A percentile compares a stretch with the other conserved stretches of the same genome.
Evolutionary conservation across 495 filamentous ascomycete species (phyloP).

Genomic region (Podospora didyma): DNA sequence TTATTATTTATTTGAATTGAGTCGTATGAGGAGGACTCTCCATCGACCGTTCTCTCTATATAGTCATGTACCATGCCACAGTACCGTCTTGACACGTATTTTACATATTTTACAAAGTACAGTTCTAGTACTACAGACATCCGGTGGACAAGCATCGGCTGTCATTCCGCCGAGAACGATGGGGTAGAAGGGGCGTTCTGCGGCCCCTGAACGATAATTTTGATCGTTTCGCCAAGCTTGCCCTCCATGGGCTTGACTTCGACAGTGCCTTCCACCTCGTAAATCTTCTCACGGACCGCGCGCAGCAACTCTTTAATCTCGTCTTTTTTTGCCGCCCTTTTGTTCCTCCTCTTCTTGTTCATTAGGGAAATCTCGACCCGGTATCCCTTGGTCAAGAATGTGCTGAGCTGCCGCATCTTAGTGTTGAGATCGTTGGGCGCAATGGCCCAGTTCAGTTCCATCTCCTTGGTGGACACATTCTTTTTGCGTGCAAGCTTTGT

Average conservation of each 20-base stretch:
- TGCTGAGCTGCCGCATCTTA: slow-evolving; percentile 53
- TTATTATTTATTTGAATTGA: no score
- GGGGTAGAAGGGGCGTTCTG: slow-evolving; percentile 8
- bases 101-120: no score
- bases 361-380: slow-evolving; percentile 60
- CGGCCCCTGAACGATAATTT: slow-evolving; percentile 35
- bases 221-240: slow-evolving; percentile 21
- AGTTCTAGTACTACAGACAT: no score
- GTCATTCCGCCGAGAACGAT: no score
- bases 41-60: no score
- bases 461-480: slow-evolving; percentile 50
- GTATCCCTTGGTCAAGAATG: slow-evolving; percentile 60
- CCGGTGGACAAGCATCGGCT: no score
- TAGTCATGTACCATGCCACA: no score
- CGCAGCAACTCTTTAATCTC: slow-evolving; percentile 32
- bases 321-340: slow-evolving; percentile 27
- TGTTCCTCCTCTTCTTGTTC: slow-evolving; percentile 30
- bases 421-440: slow-evolving; percentile 61
- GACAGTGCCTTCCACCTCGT: slow-evolving; percentile 27
- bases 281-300: slow-evolving; percentile 26
- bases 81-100: no score
- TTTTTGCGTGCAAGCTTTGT: slow-evolving; percentile 23
- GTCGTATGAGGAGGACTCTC: no score
- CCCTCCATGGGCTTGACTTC: slow-evolving; percentile 41
- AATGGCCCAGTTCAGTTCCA: slow-evolving; percentile 86